A percentile compares a stretch with the other conserved stretches of the same genome.
phyloP scores from a whole-genome alignment of 768 basidiomycete genomes.

The Roridomyces roridus region DNA sequence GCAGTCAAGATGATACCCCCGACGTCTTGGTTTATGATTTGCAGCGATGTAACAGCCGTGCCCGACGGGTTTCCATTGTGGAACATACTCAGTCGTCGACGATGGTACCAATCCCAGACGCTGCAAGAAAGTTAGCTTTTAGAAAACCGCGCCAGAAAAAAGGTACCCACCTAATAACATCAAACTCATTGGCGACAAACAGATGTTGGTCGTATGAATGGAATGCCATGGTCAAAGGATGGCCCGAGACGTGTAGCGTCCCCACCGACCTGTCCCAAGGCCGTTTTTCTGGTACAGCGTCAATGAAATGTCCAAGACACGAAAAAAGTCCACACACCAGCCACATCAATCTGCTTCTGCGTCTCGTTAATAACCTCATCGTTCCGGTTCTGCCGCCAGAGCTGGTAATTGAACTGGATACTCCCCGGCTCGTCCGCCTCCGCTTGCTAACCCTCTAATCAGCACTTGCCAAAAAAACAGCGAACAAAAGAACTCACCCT shows the following conservation, averaged over 20 bases:
- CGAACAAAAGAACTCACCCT: slow-evolving; percentile 62
- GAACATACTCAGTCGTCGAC: slow-evolving; percentile 80
- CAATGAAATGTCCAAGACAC: background rate
- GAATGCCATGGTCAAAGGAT: slow-evolving; percentile 82
- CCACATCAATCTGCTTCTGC: slow-evolving; percentile 68
- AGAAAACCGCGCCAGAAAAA: background rate
- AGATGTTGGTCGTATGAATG: slow-evolving; percentile 93
- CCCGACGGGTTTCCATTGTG: slow-evolving; percentile 87
- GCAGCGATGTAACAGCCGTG: slow-evolving; percentile 84
- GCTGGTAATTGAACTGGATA: slow-evolving; percentile 90
- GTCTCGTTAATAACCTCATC: slow-evolving; percentile 80
- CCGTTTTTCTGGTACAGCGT: slow-evolving; percentile 50
- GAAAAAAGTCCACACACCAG: slow-evolving; percentile 58
- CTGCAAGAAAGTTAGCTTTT: slow-evolving; percentile 44
- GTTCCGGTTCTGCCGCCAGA: slow-evolving; percentile 92
- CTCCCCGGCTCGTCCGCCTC: slow-evolving; percentile 97
- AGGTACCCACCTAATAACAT: slow-evolving; percentile 76
- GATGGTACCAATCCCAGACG: slow-evolving; percentile 93
- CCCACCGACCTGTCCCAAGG: slow-evolving; percentile 79
- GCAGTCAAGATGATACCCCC: slow-evolving; percentile 89
- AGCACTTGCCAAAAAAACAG: slow-evolving; percentile 13
- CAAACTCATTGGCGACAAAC: slow-evolving; percentile 82
- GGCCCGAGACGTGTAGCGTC: slow-evolving; percentile 61
- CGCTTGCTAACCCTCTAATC: slow-evolving; percentile 66
- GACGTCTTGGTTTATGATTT: slow-evolving; percentile 95